Evolutionary conservation across 805 yeast genomes (phyloP).

Genomic region (Zygotorulaspora sp.): DNA sequence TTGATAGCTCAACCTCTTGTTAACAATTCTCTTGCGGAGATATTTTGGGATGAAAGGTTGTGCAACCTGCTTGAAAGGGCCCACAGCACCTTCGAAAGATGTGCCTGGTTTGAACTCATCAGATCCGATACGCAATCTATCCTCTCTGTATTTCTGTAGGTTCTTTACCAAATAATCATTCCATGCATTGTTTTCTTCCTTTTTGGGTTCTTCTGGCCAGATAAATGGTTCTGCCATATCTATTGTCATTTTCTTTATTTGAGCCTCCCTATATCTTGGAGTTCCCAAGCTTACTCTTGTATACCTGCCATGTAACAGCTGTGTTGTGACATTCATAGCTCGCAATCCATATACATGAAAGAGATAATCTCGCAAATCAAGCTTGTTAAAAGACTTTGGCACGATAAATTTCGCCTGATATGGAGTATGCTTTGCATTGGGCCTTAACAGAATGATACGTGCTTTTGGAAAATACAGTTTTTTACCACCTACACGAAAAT

Average conservation of each 20-base stretch:
- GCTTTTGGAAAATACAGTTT: constrained; percentile 83
- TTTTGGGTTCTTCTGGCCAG: constrained; percentile 70
- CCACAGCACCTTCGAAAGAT: constrained; percentile 67
- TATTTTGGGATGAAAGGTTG: constrained; percentile 58
- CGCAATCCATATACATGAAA: constrained; percentile 87
- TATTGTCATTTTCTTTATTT: constrained; percentile 91
- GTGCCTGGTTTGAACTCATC: constrained; percentile 62
- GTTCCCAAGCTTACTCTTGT: constrained; percentile 52
- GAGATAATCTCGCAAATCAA: constrained; percentile 90
- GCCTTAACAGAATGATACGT: constrained; percentile 71
- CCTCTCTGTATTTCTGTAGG: constrained; percentile 48
- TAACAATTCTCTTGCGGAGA: constrained; percentile 43
- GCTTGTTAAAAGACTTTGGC: constrained; percentile 87
- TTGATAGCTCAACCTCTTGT: constrained; percentile 36
- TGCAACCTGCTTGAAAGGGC: constrained; percentile 55
- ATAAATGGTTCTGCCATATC: constrained; percentile 94
- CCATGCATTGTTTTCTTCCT: constrained; percentile 40
- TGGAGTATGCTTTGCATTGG: constrained; percentile 95
- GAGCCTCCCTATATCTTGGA: constrained; percentile 73
- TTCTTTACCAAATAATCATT: constrained; percentile 42
- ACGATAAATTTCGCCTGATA: constrained; percentile 95
- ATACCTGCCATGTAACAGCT: constrained; percentile 69
- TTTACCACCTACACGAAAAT: constrained; percentile 75
- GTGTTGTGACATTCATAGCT: constrained; percentile 84
- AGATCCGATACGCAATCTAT: constrained; percentile 54